These are phyloP conservation scores for Pelargonium myrrhifolium DNA, from an alignment of 441 rosid species.

Conservation along the genomic window DNA sequence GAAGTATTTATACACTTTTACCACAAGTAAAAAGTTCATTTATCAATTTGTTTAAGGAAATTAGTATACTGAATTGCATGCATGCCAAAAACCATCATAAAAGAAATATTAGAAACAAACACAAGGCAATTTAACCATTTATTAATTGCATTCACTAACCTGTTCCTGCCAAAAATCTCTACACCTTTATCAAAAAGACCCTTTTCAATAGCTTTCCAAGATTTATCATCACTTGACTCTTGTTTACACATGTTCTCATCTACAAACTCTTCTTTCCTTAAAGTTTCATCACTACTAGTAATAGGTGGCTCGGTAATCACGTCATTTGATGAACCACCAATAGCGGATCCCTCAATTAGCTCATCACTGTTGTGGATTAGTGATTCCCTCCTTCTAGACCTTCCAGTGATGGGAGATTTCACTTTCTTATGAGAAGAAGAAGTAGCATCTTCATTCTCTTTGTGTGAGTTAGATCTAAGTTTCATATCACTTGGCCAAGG, in stretches of 20 bases:
- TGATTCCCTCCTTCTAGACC: conserved; percentile 54
- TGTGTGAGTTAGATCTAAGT: conserved; percentile 41
- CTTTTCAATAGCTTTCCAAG: conserved; percentile 87
- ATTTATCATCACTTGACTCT: conserved; percentile 41
- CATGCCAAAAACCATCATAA: too few species aligned
- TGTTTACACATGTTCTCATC: conserved; percentile 50
- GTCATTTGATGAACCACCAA: conserved; percentile 34
- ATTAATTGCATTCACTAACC: conserved; percentile 40
- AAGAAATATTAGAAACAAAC: too few species aligned
- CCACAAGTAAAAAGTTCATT: too few species aligned
- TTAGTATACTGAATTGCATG: too few species aligned
- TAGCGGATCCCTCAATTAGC: conserved; percentile 32
- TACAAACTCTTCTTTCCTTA: conserved; percentile 57
- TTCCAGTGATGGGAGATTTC: conserved; percentile 43
- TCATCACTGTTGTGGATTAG: conserved; percentile 28
- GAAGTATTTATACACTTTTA: too few species aligned
- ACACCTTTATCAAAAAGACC: conserved; percentile 84
- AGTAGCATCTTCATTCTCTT: conserved; percentile 70
- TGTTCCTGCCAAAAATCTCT: conserved; percentile 89
- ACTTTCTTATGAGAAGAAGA: conserved; percentile 65
- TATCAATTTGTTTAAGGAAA: too few species aligned
- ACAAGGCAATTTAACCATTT: neutral
- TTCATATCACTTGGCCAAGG: conserved; percentile 41
- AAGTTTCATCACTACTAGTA: conserved; percentile 38
- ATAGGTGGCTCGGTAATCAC: conserved; percentile 36